Percentiles rank a stretch among this genome's conserved stretches.
phyloP scores from a whole-genome alignment of 805 yeast species.

The Ogataea minuta region DNA sequence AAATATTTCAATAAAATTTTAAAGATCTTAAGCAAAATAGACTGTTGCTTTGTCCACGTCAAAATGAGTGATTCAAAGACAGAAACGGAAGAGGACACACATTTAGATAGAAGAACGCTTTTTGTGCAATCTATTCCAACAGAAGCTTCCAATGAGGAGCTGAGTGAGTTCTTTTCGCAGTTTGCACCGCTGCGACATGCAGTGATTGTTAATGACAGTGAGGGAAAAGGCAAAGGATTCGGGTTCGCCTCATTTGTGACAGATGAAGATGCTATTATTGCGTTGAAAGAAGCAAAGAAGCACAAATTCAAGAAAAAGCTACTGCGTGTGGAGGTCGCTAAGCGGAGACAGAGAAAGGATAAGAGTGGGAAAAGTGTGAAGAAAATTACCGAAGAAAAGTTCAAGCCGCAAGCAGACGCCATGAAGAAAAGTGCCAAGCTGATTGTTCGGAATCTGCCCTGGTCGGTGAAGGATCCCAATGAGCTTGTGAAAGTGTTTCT shows the following conservation, averaged over 20 bases:
- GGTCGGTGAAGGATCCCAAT: constrained; percentile 85
- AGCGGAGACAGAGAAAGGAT: constrained; percentile 77
- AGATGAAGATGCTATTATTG: constrained; percentile 80
- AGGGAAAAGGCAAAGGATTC: constrained; percentile 83
- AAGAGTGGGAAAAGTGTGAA: constrained; percentile 8
- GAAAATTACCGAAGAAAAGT: constrained; percentile 30
- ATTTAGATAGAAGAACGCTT: constrained; percentile 59
- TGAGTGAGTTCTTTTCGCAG: constrained; percentile 83
- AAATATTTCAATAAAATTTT: constrained; percentile 12
- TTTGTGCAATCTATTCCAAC: constrained; percentile 85
- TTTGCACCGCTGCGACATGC: constrained; percentile 96
- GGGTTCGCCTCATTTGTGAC: constrained; percentile 90
- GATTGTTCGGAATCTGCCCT: constrained; percentile 89
- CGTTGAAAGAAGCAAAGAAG: constrained; percentile 65
- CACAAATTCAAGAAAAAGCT: constrained; percentile 62
- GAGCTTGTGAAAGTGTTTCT: constrained; percentile 67
- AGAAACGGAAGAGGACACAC: constrained; percentile 23
- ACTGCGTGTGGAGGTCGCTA: constrained; percentile 82
- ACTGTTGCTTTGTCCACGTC: not conserved
- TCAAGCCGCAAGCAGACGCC: constrained; percentile 23
- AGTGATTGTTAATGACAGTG: constrained; percentile 77
- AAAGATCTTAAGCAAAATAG: constrained; percentile 4
- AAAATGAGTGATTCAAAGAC: constrained; percentile 1
- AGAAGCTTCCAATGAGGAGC: constrained; percentile 75
- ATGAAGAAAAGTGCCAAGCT: constrained; percentile 70